Evolutionary conservation across 805 yeast species (phyloP).

Genomic region (Crinitomyces ghanaensis): DNA sequence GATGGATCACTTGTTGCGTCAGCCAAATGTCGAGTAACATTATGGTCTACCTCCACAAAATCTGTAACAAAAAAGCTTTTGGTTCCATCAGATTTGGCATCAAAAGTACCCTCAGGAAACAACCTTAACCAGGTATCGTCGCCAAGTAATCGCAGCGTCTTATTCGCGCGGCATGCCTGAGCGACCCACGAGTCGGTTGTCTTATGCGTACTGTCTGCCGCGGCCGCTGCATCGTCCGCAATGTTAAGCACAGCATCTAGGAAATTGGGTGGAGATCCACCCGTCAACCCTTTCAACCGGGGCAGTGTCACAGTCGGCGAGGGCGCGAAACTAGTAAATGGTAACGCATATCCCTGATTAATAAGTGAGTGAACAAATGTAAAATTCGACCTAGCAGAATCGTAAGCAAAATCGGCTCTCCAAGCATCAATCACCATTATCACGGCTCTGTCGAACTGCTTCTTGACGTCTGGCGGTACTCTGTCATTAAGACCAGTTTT

Average conservation of each 20-base stretch:
- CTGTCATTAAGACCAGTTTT: slow-evolving; percentile 39
- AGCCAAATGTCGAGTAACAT: slow-evolving; percentile 81
- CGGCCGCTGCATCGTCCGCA: slow-evolving; percentile 83
- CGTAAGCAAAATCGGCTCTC: slow-evolving; percentile 74
- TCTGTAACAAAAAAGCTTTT: slow-evolving; percentile 91
- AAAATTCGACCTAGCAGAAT: slow-evolving; percentile 53
- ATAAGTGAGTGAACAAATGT: slow-evolving; percentile 51
- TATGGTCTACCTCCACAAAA: slow-evolving; percentile 84
- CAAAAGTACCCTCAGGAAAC: slow-evolving; percentile 64
- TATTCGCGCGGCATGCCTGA: slow-evolving; percentile 40
- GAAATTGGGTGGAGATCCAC: slow-evolving; percentile 91
- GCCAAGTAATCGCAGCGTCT: slow-evolving; percentile 72
- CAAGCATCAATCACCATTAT: slow-evolving; percentile 89
- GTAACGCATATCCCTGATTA: slow-evolving; percentile 58
- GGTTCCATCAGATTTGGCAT: slow-evolving; percentile 70
- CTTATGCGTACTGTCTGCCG: slow-evolving; percentile 53
- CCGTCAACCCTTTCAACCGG: slow-evolving; percentile 81
- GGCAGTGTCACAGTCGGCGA: slow-evolving; percentile 98
- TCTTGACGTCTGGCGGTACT: slow-evolving; percentile 27
- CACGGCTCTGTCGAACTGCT: slow-evolving; percentile 49
- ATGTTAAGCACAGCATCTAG: slow-evolving; percentile 89
- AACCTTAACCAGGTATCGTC: slow-evolving; percentile 97
- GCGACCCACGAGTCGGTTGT: slow-evolving; percentile 80
- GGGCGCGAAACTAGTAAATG: slow-evolving; percentile 81
- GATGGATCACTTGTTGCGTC: slow-evolving; percentile 31